Evolutionary conservation across 495 filamentous ascomycete genomes (phyloP).

Genomic region (Penicillium antarcticum): DNA sequence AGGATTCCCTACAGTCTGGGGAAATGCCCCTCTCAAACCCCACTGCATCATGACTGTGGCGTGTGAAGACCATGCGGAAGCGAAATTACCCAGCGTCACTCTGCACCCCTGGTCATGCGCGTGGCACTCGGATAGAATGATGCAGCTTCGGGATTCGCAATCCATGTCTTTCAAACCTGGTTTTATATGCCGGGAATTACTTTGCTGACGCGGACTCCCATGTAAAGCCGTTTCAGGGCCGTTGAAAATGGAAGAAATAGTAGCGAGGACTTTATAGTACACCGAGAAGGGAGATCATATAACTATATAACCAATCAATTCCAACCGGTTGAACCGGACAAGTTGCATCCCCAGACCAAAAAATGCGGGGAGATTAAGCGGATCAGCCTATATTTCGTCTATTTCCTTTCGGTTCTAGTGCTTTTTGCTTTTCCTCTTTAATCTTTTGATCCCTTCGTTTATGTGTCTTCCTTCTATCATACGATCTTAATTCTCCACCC

Average conservation of each 20-base stretch:
- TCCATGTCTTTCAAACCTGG: background rate
- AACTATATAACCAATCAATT: background rate
- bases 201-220: background rate
- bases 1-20: conserved; percentile 3
- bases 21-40: conserved; percentile 9
- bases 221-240: too few species aligned
- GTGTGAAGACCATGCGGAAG: conserved; percentile 7
- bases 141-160: conserved; percentile 4
- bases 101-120: conserved; percentile 12
- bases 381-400: conserved; percentile 18
- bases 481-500: background rate
- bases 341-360: background rate
- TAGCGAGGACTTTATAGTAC: too few species aligned
- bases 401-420: conserved; percentile 10
- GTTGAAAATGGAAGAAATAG: too few species aligned
- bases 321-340: background rate
- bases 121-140: conserved; percentile 13
- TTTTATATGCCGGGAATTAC: conserved; percentile 12
- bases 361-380: conserved; percentile 26
- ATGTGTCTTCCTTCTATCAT: conserved; percentile 2
- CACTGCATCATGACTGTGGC: conserved; percentile 10
- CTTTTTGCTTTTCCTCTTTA: conserved; percentile 1
- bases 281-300: background rate
- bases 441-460: background rate
- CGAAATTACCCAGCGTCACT: conserved; percentile 14